phyloP scores from a whole-genome alignment of 1,284 basidiomycete species.

The Leccinum subatratum region DNA sequence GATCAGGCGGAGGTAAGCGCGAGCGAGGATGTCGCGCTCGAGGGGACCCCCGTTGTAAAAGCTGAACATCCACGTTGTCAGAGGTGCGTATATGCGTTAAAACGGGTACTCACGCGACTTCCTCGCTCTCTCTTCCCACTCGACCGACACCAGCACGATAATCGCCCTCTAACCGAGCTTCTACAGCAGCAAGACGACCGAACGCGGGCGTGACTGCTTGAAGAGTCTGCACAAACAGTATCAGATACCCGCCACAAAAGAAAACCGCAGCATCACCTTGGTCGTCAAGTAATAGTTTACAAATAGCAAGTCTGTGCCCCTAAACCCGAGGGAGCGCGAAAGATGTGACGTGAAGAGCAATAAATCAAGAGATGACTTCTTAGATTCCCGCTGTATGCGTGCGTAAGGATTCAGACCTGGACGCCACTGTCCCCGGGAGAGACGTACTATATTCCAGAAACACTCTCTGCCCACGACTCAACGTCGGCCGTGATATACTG shows the following conservation, averaged over 20 bases:
- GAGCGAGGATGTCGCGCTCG: constrained; percentile 80
- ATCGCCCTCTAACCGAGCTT: constrained; percentile 84
- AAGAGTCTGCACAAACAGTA: constrained; percentile 47
- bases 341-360: constrained; percentile 93
- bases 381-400: constrained; percentile 45
- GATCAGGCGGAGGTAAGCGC: constrained; percentile 77
- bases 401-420: neutral
- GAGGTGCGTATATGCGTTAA: constrained; percentile 5
- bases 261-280: constrained; percentile 19
- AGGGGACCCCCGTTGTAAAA: constrained; percentile 90
- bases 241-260: neutral
- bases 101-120: constrained; percentile 69
- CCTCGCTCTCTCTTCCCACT: constrained; percentile 88
- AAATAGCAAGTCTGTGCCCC: constrained; percentile 76
- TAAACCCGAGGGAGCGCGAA: constrained; percentile 76
- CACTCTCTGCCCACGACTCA: constrained; percentile 83
- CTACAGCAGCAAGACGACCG: constrained; percentile 84
- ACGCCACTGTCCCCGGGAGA: constrained; percentile 12
- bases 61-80: constrained; percentile 34
- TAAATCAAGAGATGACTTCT: constrained; percentile 88
- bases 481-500: constrained; percentile 94
- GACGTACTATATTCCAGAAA: constrained; percentile 83
- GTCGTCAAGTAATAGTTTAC: constrained; percentile 85
- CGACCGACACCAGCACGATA: constrained; percentile 86
- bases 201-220: constrained; percentile 90